Conservation (phyloP, 2,329 filamentous ascomycete genomes). For the Amylocarpus encephaloides region DNA sequence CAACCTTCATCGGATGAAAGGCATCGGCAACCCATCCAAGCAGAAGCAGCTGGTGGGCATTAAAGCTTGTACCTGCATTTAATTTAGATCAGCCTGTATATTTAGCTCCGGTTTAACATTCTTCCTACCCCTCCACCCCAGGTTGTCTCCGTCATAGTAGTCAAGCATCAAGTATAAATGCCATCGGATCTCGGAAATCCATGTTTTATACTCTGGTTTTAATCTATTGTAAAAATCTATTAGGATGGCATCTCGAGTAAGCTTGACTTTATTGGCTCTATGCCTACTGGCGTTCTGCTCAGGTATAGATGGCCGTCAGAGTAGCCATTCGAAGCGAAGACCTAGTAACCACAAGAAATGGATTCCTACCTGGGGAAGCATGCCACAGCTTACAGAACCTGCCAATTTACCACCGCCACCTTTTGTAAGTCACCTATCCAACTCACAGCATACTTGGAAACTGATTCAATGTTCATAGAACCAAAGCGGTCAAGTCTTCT, state of each 20-base stretch:
- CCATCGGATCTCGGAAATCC: not conserved
- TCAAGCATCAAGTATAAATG: not conserved
- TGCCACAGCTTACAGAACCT: conserved; percentile 59
- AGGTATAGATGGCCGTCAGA: conserved; percentile 1
- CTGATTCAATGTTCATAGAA: conserved; percentile 21
- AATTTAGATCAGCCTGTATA: conserved; percentile 11
- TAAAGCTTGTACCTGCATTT: not conserved
- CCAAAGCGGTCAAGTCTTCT: conserved; percentile 43
- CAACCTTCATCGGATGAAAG: not conserved
- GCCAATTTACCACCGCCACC: conserved; percentile 54
- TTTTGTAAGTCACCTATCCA: conserved; percentile 40
- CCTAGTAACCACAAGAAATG: conserved; percentile 9
- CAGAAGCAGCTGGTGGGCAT: not conserved
- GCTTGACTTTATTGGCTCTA: not conserved
- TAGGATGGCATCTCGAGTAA: conserved; percentile 3
- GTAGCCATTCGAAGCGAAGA: not conserved
- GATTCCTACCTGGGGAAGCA: conserved; percentile 51
- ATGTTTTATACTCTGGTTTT: not conserved
- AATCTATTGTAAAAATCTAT: not conserved
- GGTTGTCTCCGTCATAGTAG: no score
- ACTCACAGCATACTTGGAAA: not conserved
- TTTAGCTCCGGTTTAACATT: conserved; percentile 10
- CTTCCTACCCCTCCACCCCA: conserved; percentile 7
- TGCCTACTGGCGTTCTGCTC: not conserved
- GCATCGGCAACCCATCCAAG: not conserved